Evolutionary conservation across 345 rosid genomes (phyloP).

Genomic region (Xanthoceras sorbifolium): DNA sequence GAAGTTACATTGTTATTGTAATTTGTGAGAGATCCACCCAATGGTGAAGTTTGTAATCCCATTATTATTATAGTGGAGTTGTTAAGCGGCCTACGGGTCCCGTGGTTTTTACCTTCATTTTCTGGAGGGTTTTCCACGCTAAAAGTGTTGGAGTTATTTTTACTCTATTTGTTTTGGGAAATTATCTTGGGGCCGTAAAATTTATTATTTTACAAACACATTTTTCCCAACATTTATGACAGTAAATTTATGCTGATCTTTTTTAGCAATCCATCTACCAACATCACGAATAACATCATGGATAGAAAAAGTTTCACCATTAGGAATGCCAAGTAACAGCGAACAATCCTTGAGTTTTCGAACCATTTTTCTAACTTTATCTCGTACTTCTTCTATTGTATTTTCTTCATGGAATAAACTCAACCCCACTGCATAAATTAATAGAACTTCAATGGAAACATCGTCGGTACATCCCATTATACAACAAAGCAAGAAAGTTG

Average conservation of each 20-base stretch:
- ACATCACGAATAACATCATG: slow-evolving; percentile 15
- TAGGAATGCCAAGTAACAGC: background rate
- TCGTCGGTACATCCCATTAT: background rate
- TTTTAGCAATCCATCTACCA: slow-evolving; percentile 18
- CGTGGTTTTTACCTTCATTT: too few species aligned
- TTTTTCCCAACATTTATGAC: too few species aligned
- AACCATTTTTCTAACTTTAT: background rate
- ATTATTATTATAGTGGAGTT: too few species aligned
- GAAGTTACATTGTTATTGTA: too few species aligned
- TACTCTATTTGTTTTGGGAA: too few species aligned
- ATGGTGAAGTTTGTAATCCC: too few species aligned
- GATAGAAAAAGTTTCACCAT: background rate
- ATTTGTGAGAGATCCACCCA: too few species aligned
- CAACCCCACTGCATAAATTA: slow-evolving; percentile 17
- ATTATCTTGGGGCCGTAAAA: too few species aligned
- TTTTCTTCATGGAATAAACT: background rate
- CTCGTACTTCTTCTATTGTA: slow-evolving; percentile 10
- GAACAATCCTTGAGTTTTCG: background rate
- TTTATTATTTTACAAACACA: too few species aligned
- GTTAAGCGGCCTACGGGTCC: too few species aligned
- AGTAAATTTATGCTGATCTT: background rate
- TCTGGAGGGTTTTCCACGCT: too few species aligned
- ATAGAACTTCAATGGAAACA: background rate
- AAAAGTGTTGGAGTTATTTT: too few species aligned
- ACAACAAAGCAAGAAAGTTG: slow-evolving; percentile 16